Base-by-base conservation (phyloP, 805 yeast species). In the Henningerozyma blattae region DNA sequence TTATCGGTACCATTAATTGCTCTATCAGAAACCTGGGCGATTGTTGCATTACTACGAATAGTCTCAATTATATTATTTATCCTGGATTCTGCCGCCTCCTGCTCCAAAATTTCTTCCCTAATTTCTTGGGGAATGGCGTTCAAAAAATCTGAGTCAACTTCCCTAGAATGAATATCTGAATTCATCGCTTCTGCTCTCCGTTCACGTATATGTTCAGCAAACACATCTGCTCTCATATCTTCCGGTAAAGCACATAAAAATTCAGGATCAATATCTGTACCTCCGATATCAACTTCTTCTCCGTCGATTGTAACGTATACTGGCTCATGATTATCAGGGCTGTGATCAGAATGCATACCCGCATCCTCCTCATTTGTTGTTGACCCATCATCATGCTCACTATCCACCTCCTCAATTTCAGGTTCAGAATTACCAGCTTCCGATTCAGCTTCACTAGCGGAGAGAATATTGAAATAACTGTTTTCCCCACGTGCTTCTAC, bases 261-360 rank as follows among this genome's bases (percentile, higher is more conserved):
- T 44, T 82, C 89, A 0, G 94, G 94, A 57, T 87, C 96, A 38
- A 87, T 84, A 35, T 83, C 95, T 3, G 94, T 77, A 0, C 91
- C 94, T 27, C 87, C 71, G 25, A 87, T 81, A 50, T 87, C 93
- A 24, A 87, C 86, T 33, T 76, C 75, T 18, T 77, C 58, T 17
- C 80, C 93, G 25, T 85, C 86, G 43, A 87, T 78, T 10, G 64
- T 64, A 3, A 87, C 85, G 61, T 67, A 69, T 0, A 81, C 64
- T 0, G 93, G 87, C 13, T 68, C 67, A 16, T 31, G 30, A 4
- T 22, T 15, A 8, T 17, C 33, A 16, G 10, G 15, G 4, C 16
- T 19, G 17, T 27, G 8, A 13, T 16, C 22, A 22, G 12, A 22
- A 22, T 22, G 20, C 8, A 14, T 33, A 32, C 10, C 18, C 2